Conservation (phyloP, 2,329 filamentous ascomycete species). For the Cladophialophora yegresii region DNA sequence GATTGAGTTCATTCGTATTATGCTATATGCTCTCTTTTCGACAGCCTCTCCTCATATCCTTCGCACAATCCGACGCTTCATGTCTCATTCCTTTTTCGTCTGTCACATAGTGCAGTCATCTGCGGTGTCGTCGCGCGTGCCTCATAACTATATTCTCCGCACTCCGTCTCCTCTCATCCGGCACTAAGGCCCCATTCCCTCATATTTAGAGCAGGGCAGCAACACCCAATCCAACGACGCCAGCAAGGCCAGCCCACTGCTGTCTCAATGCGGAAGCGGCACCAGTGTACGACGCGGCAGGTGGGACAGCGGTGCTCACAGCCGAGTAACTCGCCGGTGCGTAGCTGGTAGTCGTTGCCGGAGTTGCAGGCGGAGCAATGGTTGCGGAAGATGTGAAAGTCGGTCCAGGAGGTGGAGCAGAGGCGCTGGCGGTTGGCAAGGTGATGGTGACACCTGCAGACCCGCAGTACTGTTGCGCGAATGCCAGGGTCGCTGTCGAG, state of each 20-base stretch:
- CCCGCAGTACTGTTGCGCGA: constrained; percentile 25
- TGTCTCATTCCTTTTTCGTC: background rate
- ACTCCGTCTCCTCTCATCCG: background rate
- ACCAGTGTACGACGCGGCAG: constrained; percentile 25
- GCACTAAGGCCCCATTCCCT: background rate
- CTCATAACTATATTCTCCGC: background rate
- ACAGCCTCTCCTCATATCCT: background rate
- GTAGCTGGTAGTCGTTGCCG: constrained; percentile 7
- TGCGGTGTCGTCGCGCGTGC: background rate
- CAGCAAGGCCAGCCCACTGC: constrained; percentile 26
- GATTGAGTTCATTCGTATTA: background rate
- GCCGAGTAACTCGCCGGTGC: constrained; percentile 1
- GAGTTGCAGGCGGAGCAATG: constrained; percentile 4
- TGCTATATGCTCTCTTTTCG: background rate
- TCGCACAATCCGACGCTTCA: background rate
- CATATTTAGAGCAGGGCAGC: constrained; percentile 24
- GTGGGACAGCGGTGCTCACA: constrained; percentile 13
- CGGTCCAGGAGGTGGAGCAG: constrained; percentile 11
- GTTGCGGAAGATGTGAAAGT: constrained; percentile 12
- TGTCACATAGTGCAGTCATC: background rate
- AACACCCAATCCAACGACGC: constrained; percentile 24
- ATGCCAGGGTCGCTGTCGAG: constrained; percentile 26
- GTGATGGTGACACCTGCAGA: constrained; percentile 26
- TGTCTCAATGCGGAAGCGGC: constrained; percentile 24
- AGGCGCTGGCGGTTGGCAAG: constrained; percentile 46